A percentile compares a stretch with the other conserved stretches of the same genome.
Evolutionary conservation across 257 asterid genomes (phyloP).

Genomic region (Gentiana dahurica): DNA sequence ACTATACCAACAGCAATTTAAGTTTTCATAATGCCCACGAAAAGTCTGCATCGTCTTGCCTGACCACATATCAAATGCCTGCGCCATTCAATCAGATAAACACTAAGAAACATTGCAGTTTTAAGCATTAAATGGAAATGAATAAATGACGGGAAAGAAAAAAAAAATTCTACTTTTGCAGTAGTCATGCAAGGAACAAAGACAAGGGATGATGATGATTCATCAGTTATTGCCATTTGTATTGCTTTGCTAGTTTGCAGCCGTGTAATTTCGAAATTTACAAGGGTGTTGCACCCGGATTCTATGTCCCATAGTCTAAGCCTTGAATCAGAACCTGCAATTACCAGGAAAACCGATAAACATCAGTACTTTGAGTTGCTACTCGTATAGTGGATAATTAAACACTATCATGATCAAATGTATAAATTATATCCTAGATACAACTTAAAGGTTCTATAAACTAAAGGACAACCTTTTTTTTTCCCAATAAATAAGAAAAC

Average conservation of each 20-base stretch:
- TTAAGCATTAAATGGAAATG: not conserved
- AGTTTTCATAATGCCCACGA: slow-evolving; percentile 83
- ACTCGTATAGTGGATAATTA: too few relatives aligned
- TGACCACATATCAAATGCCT: slow-evolving; percentile 93
- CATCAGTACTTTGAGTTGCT: too few relatives aligned
- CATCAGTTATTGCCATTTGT: slow-evolving; percentile 71
- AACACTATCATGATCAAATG: too few relatives aligned
- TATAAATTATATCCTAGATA: too few relatives aligned
- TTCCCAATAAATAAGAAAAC: too few relatives aligned
- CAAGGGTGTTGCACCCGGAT: slow-evolving; percentile 91
- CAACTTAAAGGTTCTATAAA: too few relatives aligned
- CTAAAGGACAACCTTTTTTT: too few relatives aligned
- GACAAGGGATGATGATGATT: slow-evolving; percentile 55
- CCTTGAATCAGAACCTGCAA: slow-evolving; percentile 96
- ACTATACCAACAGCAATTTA: slow-evolving; percentile 84
- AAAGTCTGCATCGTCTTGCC: slow-evolving; percentile 59
- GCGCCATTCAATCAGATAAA: slow-evolving; percentile 12
- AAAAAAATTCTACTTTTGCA: slow-evolving; percentile 36
- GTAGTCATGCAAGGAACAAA: slow-evolving; percentile 89
- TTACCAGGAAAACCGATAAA: slow-evolving; percentile 8
- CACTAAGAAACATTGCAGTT: not conserved
- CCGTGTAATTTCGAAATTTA: slow-evolving; percentile 78
- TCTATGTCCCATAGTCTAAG: slow-evolving; percentile 93
- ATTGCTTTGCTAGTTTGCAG: slow-evolving; percentile 67
- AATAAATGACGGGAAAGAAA: not conserved